phyloP scores from a whole-genome alignment of 2,329 filamentous ascomycete species.

The Exutisphaerella laricina region DNA sequence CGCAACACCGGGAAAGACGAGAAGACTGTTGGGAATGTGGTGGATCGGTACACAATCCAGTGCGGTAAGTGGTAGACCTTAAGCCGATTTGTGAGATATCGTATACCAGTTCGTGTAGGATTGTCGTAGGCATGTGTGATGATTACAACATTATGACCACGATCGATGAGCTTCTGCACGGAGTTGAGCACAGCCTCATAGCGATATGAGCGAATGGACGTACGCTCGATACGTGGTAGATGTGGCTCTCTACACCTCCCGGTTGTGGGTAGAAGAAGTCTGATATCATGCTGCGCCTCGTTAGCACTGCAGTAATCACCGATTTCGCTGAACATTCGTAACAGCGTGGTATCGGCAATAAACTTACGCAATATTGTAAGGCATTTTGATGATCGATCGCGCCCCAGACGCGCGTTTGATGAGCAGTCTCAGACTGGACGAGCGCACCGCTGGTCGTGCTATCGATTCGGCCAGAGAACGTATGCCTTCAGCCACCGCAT shows the following conservation, averaged over 20 bases:
- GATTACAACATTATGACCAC: constrained; percentile 95
- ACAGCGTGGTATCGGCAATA: too few relatives aligned
- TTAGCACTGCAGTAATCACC: constrained; percentile 25
- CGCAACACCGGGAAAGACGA: constrained; percentile 98
- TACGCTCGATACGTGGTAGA: constrained; percentile 87
- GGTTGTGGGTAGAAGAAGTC: constrained; percentile 99
- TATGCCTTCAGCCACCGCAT: constrained; percentile 10
- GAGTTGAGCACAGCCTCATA: constrained; percentile 8
- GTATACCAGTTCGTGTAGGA: constrained; percentile 67
- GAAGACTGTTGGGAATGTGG: constrained; percentile 94
- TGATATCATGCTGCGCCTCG: constrained; percentile 70
- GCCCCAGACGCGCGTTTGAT: too few relatives aligned
- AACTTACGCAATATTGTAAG: constrained; percentile 64
- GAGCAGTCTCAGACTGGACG: too few relatives aligned
- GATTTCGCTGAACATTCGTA: too few relatives aligned
- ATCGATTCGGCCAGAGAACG: constrained; percentile 9
- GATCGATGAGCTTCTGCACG: constrained; percentile 79
- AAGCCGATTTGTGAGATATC: constrained; percentile 93
- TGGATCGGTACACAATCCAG: constrained; percentile 87
- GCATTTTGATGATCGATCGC: constrained; percentile 42
- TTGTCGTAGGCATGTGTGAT: constrained; percentile 89
- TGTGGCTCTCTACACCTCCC: constrained; percentile 92
- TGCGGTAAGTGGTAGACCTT: constrained; percentile 99
- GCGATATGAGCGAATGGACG: constrained; percentile 15
- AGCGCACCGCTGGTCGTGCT: neutral